Evolutionary conservation across 2,329 filamentous ascomycete genomes (phyloP).

Genomic region (Fusarium goolgardi): DNA sequence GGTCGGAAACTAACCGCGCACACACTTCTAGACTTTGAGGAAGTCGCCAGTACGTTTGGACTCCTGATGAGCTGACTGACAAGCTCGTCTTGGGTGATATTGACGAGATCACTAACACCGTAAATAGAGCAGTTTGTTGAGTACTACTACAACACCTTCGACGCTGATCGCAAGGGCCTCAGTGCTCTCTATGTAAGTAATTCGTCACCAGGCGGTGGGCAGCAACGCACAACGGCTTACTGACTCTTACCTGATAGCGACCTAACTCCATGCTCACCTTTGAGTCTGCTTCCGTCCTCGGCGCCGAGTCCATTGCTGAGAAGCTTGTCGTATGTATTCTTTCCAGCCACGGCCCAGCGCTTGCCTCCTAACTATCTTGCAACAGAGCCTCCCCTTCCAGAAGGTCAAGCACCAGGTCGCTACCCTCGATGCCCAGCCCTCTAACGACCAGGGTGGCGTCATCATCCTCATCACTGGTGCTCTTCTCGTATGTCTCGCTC

Average conservation of each 20-base stretch:
- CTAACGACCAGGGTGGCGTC: slow-evolving; percentile 72
- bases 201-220: not conserved
- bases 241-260: slow-evolving; percentile 22
- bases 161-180: slow-evolving; percentile 74
- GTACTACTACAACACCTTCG: slow-evolving; percentile 93
- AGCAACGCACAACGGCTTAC: slow-evolving; percentile 64
- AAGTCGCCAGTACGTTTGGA: slow-evolving; percentile 59
- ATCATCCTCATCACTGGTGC: slow-evolving; percentile 89
- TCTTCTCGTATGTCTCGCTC: slow-evolving; percentile 73
- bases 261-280: slow-evolving; percentile 90
- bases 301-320: slow-evolving; percentile 74
- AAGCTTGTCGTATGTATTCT: slow-evolving; percentile 79
- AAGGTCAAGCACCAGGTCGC: slow-evolving; percentile 82
- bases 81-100: not conserved
- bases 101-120: slow-evolving; percentile 9
- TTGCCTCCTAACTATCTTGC: slow-evolving; percentile 16
- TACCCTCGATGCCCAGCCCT: slow-evolving; percentile 87
- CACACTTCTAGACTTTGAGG: slow-evolving; percentile 56
- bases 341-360: not conserved
- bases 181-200: slow-evolving; percentile 81
- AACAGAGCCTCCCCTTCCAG: slow-evolving; percentile 79
- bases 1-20: slow-evolving; percentile 46
- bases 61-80: slow-evolving; percentile 5
- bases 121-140: slow-evolving; percentile 82
- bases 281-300: slow-evolving; percentile 76